A percentile compares a stretch with the other conserved stretches of the same genome.
Conservation (phyloP, 2,329 filamentous ascomycete genomes). For the Emergomyces orientalis region DNA sequence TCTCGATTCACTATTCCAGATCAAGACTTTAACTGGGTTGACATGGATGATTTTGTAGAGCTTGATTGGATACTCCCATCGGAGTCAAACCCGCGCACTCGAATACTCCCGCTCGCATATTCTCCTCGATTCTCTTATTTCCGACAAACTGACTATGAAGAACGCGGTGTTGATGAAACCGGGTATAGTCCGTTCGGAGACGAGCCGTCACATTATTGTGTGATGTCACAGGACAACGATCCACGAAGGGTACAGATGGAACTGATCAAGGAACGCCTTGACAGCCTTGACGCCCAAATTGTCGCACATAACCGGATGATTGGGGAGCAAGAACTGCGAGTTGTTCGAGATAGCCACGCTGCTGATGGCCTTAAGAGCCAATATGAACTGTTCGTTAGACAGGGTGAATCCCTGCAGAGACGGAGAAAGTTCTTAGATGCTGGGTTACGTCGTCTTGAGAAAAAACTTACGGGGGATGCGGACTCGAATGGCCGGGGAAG, state of each 20-base stretch:
- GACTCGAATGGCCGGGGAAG: slow-evolving; percentile 44
- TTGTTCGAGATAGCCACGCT: slow-evolving; percentile 47
- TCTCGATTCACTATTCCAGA: slow-evolving; percentile 93
- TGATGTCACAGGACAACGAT: slow-evolving; percentile 86
- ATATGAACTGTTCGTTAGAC: slow-evolving; percentile 45
- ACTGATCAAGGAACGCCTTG: slow-evolving; percentile 70
- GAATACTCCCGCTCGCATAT: slow-evolving; percentile 84
- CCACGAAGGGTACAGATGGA: slow-evolving; percentile 80
- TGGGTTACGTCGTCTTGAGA: slow-evolving; percentile 50
- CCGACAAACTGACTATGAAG: slow-evolving; percentile 85
- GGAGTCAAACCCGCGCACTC: slow-evolving; percentile 82
- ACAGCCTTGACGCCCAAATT: slow-evolving; percentile 70
- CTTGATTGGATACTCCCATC: slow-evolving; percentile 91
- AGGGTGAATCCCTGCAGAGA: slow-evolving; percentile 47
- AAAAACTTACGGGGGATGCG: slow-evolving; percentile 33
- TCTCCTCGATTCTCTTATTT: slow-evolving; percentile 97
- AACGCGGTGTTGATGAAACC: slow-evolving; percentile 62
- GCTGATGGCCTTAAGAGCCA: slow-evolving; percentile 34
- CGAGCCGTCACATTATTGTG: slow-evolving; percentile 87
- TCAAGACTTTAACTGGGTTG: slow-evolving; percentile 91
- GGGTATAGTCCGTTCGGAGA: slow-evolving; percentile 84
- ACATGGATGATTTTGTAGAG: slow-evolving; percentile 99
- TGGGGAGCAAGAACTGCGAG: slow-evolving; percentile 62
- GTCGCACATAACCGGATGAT: slow-evolving; percentile 62
- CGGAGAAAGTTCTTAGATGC: slow-evolving; percentile 51